A percentile compares a stretch with the other conserved stretches of the same genome.
Conservation (phyloP, 2,329 filamentous ascomycete genomes). For the Neopestalotiopsis sp. region DNA sequence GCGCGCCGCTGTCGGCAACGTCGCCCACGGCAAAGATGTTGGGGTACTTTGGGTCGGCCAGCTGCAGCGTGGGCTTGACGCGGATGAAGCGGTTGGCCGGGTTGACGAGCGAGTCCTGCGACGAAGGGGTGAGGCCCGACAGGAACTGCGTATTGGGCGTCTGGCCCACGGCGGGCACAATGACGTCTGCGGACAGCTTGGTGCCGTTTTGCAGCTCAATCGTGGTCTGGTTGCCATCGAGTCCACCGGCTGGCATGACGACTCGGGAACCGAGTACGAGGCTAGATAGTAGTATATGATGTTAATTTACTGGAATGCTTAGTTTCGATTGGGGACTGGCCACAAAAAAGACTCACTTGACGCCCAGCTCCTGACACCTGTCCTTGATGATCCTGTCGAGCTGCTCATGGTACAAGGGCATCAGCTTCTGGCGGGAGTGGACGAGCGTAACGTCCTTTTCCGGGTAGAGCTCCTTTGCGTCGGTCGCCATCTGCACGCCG, state of each 20-base stretch:
- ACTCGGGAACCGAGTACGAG: conserved; percentile 34
- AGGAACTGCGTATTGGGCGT: conserved; percentile 48
- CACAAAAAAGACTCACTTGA: conserved; percentile 27
- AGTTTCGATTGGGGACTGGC: conserved; percentile 3
- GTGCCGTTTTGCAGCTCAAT: conserved; percentile 39
- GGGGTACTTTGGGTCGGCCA: conserved; percentile 39
- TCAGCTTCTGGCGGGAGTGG: conserved; percentile 49
- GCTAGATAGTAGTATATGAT: not conserved
- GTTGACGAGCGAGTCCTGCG: conserved; percentile 30
- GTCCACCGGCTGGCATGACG: conserved; percentile 31
- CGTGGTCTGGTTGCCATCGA: conserved; percentile 26
- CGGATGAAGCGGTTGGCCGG: conserved; percentile 39
- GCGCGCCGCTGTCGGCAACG: conserved; percentile 49
- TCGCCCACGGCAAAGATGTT: conserved; percentile 59
- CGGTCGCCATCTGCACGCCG: conserved; percentile 54
- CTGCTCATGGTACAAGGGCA: conserved; percentile 46
- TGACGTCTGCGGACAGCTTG: conserved; percentile 43
- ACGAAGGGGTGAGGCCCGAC: conserved; percentile 31
- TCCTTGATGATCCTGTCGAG: conserved; percentile 42
- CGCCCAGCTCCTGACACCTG: conserved; percentile 42
- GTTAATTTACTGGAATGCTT: too few relatives aligned
- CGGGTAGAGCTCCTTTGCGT: conserved; percentile 51
- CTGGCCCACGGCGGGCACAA: conserved; percentile 55
- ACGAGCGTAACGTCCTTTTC: conserved; percentile 51
- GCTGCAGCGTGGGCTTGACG: conserved; percentile 52